Percentiles rank a stretch among this genome's conserved stretches.
Evolutionary conservation across 2,329 filamentous ascomycete species (phyloP).

Genomic region (Penicillium brevicompactum): DNA sequence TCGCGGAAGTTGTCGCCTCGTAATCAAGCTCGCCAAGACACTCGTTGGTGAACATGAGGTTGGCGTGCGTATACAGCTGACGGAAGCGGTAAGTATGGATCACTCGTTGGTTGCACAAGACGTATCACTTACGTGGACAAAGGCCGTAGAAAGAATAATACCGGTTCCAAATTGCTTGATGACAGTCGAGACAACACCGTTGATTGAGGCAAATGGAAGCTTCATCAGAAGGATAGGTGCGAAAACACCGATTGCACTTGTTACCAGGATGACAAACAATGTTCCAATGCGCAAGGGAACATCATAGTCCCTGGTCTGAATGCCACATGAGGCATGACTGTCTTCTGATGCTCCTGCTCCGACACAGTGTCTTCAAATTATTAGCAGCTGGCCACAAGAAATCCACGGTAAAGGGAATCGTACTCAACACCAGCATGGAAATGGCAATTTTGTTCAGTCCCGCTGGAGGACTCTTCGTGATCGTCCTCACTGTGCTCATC

Average conservation of each 20-base stretch:
- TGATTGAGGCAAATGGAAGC: constrained; percentile 55
- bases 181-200: constrained; percentile 58
- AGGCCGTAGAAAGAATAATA: constrained; percentile 43
- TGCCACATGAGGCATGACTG: constrained; percentile 47
- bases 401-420: constrained; percentile 32
- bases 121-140: constrained; percentile 38
- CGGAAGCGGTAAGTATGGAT: not conserved
- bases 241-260: constrained; percentile 70
- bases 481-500: not conserved
- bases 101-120: not conserved
- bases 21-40: constrained; percentile 69
- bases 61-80: constrained; percentile 71
- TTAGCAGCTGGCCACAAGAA: constrained; percentile 4
- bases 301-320: constrained; percentile 62
- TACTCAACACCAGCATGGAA: constrained; percentile 76
- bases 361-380: constrained; percentile 54
- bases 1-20: constrained; percentile 68
- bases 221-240: constrained; percentile 65
- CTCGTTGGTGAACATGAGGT: constrained; percentile 70
- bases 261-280: constrained; percentile 70
- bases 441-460: constrained; percentile 60
- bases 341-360: constrained; percentile 49
- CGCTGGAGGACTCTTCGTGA: constrained; percentile 30
- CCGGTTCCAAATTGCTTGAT: constrained; percentile 62
- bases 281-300: constrained; percentile 69